phyloP scores from a whole-genome alignment of 768 basidiomycete species.

The Russula sp. region DNA sequence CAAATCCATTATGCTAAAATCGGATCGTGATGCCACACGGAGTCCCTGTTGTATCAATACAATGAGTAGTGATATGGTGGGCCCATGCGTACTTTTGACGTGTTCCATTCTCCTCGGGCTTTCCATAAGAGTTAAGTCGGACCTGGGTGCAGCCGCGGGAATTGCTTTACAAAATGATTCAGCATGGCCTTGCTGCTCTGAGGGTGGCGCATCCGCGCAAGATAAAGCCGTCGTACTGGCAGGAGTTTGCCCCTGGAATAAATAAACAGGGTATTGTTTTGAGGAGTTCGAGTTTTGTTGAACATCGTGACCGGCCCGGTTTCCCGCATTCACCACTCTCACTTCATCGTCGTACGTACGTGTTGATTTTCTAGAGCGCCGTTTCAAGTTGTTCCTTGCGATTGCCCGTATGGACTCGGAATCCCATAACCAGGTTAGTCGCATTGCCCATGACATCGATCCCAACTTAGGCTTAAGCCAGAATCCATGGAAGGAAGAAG shows the following conservation, averaged over 20 bases:
- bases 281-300: not conserved
- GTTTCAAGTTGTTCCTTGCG: not conserved
- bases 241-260: not conserved
- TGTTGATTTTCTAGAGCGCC: not conserved
- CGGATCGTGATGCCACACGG: not conserved
- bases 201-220: not conserved
- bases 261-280: not conserved
- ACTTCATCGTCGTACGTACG: too few species aligned
- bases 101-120: not conserved
- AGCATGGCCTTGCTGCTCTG: not conserved
- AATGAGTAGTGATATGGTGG: not conserved
- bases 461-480: not conserved
- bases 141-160: not conserved
- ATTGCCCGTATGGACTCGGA: too few species aligned
- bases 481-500: not conserved
- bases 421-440: not conserved
- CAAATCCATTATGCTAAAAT: not conserved
- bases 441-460: not conserved
- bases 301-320: constrained; percentile 2
- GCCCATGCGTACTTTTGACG: constrained; percentile 12
- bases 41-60: not conserved
- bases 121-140: not conserved
- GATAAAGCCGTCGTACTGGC: not conserved
- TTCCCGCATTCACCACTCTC: not conserved
- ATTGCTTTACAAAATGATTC: not conserved